phyloP scores from a whole-genome alignment of 192 early-diverging fungal species.

The Coemansia sp. region DNA sequence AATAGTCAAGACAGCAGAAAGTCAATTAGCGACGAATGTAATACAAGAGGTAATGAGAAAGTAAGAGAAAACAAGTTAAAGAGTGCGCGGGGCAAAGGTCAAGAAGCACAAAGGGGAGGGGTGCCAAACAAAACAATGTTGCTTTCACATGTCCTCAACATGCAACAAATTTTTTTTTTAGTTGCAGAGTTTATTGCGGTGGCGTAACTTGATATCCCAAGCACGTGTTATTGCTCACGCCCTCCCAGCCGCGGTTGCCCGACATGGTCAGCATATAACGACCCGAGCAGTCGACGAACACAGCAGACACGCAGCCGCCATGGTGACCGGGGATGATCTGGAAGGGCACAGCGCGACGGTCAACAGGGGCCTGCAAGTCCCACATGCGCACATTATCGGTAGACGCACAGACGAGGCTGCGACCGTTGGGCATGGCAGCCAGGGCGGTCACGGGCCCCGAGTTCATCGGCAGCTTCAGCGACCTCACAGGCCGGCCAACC shows the following conservation, averaged over 20 bases:
- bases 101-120: slow-evolving; percentile 1
- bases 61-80: background rate
- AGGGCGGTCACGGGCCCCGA: slow-evolving; percentile 87
- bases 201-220: slow-evolving; percentile 76
- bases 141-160: background rate
- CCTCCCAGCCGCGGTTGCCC: slow-evolving; percentile 97
- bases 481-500: slow-evolving; percentile 62
- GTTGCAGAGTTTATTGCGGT: background rate
- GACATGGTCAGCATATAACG: slow-evolving; percentile 88
- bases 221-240: slow-evolving; percentile 74
- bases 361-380: slow-evolving; percentile 62
- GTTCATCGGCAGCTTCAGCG: slow-evolving; percentile 78
- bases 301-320: slow-evolving; percentile 72
- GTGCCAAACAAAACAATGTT: background rate
- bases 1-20: background rate
- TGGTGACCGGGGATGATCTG: slow-evolving; percentile 93
- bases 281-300: slow-evolving; percentile 65
- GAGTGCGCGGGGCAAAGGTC: background rate
- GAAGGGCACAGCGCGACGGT: slow-evolving; percentile 69
- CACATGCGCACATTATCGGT: slow-evolving; percentile 91
- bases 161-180: background rate
- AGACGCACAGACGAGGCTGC: slow-evolving; percentile 85
- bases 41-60: background rate
- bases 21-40: background rate
- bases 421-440: slow-evolving; percentile 70